phyloP scores from a whole-genome alignment of 1,284 basidiomycete genomes.

The Hemileia vastatrix region DNA sequence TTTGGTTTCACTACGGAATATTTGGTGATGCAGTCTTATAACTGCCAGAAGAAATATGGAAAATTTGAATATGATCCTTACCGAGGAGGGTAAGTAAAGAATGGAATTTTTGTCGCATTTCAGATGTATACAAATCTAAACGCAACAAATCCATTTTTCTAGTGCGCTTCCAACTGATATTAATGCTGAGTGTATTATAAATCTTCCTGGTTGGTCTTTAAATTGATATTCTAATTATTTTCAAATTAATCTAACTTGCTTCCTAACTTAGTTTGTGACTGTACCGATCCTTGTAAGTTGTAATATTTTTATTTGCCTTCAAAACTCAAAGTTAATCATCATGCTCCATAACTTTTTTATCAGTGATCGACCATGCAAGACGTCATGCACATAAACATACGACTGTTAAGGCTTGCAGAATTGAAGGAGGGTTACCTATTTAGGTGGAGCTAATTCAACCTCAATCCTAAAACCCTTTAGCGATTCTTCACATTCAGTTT shows the following conservation, averaged over 20 bases:
- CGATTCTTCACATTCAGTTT: too few species aligned
- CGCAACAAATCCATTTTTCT: background rate
- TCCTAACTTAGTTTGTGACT: conserved; percentile 19
- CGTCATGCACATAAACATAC: conserved; percentile 7
- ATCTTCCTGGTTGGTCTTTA: too few species aligned
- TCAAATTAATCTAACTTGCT: too few species aligned
- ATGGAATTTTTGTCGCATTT: background rate
- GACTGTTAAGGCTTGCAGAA: conserved; percentile 10
- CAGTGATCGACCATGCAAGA: conserved; percentile 12
- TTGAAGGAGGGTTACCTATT: conserved; percentile 9
- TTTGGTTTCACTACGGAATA: conserved; percentile 22
- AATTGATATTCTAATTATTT: too few species aligned
- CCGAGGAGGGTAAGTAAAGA: background rate
- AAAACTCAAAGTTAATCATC: background rate
- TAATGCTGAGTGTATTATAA: conserved; percentile 15
- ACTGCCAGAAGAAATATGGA: conserved; percentile 7
- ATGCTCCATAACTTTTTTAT: background rate
- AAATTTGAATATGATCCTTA: conserved; percentile 6
- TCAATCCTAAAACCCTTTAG: too few species aligned
- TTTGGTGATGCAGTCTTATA: conserved; percentile 18
- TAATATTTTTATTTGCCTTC: background rate
- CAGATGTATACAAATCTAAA: too few species aligned
- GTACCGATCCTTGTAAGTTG: conserved; percentile 7
- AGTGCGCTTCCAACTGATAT: conserved; percentile 13
- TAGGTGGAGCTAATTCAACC: too few species aligned